Percentiles rank a stretch among this genome's conserved stretches.
Conservation (phyloP, 2,329 filamentous ascomycete species). For the Aspergillus terreus region DNA sequence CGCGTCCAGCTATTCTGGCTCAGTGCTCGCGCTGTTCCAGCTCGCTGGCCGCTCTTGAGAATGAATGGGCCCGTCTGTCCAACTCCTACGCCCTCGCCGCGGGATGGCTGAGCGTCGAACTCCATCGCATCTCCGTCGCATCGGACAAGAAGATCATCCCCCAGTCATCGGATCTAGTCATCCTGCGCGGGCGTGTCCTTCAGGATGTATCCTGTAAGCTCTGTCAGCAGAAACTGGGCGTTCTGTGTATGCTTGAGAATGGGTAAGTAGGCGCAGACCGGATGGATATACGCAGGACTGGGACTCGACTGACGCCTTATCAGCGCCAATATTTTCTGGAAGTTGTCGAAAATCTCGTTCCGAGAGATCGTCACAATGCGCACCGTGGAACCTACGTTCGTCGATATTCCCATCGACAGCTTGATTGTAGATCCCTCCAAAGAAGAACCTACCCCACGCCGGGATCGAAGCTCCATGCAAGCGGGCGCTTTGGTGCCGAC, state of each 20-base stretch:
- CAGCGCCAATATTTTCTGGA: slow-evolving; percentile 39
- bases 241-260: slow-evolving; percentile 31
- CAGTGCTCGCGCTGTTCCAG: slow-evolving; percentile 39
- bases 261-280: slow-evolving; percentile 25
- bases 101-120: slow-evolving; percentile 36
- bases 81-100: slow-evolving; percentile 34
- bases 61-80: slow-evolving; percentile 39
- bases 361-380: slow-evolving; percentile 39
- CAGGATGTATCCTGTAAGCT: slow-evolving; percentile 37
- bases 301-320: slow-evolving; percentile 3
- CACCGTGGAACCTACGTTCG: slow-evolving; percentile 33
- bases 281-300: background rate
- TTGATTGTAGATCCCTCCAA: slow-evolving; percentile 22
- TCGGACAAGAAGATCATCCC: slow-evolving; percentile 35
- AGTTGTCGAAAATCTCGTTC: slow-evolving; percentile 36
- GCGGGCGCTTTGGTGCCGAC: slow-evolving; percentile 24
- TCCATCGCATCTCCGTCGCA: slow-evolving; percentile 35
- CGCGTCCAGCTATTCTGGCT: slow-evolving; percentile 35
- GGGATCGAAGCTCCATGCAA: slow-evolving; percentile 14
- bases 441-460: slow-evolving; percentile 15
- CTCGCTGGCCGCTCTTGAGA: slow-evolving; percentile 38
- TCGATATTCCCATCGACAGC: slow-evolving; percentile 30
- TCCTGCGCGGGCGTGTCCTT: slow-evolving; percentile 32
- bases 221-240: slow-evolving; percentile 37
- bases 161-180: slow-evolving; percentile 31